phyloP scores from a whole-genome alignment of 208 protist species.

The Trypanosomatidae sp. region DNA sequence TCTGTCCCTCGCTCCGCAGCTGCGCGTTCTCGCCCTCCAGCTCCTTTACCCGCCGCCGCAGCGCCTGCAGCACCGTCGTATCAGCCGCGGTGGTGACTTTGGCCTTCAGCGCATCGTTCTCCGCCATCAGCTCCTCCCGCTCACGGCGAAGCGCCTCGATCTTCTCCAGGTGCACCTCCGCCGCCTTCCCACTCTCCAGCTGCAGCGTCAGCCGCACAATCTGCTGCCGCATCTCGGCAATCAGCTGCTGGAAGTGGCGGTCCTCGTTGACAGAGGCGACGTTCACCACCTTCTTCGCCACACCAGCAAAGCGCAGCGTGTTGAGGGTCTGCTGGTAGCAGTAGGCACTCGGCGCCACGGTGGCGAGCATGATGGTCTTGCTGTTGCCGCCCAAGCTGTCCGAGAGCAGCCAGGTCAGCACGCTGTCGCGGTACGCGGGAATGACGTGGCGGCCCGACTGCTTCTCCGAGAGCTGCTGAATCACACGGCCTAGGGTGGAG shows the following conservation, averaged over 20 bases:
- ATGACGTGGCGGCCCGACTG: too few species aligned
- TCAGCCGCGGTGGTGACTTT: too few species aligned
- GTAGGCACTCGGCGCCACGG: slow-evolving; percentile 72
- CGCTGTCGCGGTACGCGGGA: slow-evolving; percentile 89
- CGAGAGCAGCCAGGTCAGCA: slow-evolving; percentile 87
- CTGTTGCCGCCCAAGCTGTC: slow-evolving; percentile 89
- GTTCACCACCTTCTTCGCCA: slow-evolving; percentile 87
- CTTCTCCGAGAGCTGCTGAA: slow-evolving; percentile 86
- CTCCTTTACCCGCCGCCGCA: slow-evolving; percentile 44
- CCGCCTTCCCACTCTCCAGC: slow-evolving; percentile 67
- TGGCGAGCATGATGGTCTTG: slow-evolving; percentile 90
- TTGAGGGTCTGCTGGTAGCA: slow-evolving; percentile 87
- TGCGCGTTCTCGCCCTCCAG: slow-evolving; percentile 45
- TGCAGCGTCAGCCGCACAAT: slow-evolving; percentile 81
- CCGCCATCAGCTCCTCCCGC: slow-evolving; percentile 38
- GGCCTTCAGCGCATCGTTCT: slow-evolving; percentile 52
- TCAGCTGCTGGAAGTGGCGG: slow-evolving; percentile 73
- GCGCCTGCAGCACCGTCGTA: slow-evolving; percentile 34
- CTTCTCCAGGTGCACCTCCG: slow-evolving; percentile 57
- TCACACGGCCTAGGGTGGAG: slow-evolving; percentile 89
- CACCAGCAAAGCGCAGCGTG: slow-evolving; percentile 86
- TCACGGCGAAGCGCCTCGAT: slow-evolving; percentile 45
- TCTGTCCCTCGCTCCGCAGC: too few species aligned
- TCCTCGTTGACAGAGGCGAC: slow-evolving; percentile 87
- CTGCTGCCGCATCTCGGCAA: slow-evolving; percentile 69